Evolutionary conservation across 2,329 filamentous ascomycete species (phyloP).

Genomic region (Pseudogymnoascus sp.): DNA sequence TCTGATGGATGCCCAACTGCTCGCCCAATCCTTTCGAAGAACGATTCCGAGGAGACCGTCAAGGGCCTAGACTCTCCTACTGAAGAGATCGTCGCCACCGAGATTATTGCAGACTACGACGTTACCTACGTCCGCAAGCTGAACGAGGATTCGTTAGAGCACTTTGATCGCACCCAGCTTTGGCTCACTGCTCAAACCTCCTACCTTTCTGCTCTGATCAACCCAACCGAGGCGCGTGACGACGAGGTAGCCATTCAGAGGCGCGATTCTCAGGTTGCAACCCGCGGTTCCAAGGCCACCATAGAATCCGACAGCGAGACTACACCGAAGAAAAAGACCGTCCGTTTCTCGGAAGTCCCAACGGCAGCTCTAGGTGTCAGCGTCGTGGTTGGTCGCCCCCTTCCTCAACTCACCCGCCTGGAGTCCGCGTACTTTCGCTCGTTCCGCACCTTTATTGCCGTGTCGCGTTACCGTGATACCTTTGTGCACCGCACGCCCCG

Average conservation of each 20-base stretch:
- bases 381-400: conserved; percentile 34
- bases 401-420: conserved; percentile 43
- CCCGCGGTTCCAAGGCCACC: conserved; percentile 13
- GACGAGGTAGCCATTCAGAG: conserved; percentile 27
- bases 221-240: conserved; percentile 39
- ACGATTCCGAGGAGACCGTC: conserved; percentile 32
- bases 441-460: conserved; percentile 66
- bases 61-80: conserved; percentile 29
- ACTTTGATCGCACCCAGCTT: conserved; percentile 72
- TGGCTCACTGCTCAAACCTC: conserved; percentile 79
- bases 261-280: conserved; percentile 14
- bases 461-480: conserved; percentile 59
- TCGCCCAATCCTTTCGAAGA: conserved; percentile 39
- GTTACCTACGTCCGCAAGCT: conserved; percentile 67
- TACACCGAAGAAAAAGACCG: conserved; percentile 57
- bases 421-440: conserved; percentile 83
- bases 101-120: conserved; percentile 63
- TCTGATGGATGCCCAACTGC: conserved; percentile 60
- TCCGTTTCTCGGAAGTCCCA: conserved; percentile 56
- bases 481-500: conserved; percentile 79
- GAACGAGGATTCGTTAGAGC: conserved; percentile 58
- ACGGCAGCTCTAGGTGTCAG: conserved; percentile 13
- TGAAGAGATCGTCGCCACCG: conserved; percentile 49
- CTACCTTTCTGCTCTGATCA: conserved; percentile 61
- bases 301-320: conserved; percentile 24